Evolutionary conservation across 2,329 filamentous ascomycete genomes (phyloP).

Genomic region (Zymoseptoria pseudotritici): DNA sequence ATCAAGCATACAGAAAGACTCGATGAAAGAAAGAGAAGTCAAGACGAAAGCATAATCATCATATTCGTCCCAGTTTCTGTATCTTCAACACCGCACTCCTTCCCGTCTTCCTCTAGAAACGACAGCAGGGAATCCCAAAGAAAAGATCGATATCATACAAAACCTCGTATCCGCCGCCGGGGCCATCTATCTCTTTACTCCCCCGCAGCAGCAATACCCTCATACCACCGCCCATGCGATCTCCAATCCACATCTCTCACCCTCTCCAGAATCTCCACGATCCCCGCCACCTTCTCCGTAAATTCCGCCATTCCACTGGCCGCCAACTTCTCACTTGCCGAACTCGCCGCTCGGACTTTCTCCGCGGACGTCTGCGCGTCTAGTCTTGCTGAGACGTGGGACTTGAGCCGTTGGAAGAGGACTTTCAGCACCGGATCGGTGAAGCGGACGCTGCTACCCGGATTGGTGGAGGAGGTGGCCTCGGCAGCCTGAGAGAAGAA

Average conservation of each 20-base stretch:
- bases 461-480: not conserved
- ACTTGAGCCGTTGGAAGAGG: conserved; percentile 58
- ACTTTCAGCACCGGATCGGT: conserved; percentile 59
- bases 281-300: conserved; percentile 58
- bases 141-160: not conserved
- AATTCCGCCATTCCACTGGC: conserved; percentile 67
- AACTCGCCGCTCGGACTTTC: conserved; percentile 61
- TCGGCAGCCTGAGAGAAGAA: conserved; percentile 47
- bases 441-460: conserved; percentile 28
- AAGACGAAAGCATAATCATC: not conserved
- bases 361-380: conserved; percentile 61
- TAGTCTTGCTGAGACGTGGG: conserved; percentile 58
- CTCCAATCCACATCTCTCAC: conserved; percentile 61
- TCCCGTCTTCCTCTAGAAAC: not conserved
- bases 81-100: not conserved
- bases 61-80: not conserved
- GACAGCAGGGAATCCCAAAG: not conserved
- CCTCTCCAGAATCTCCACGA: conserved; percentile 60
- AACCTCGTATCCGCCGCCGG: too few species aligned
- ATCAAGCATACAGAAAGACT: not conserved
- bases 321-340: conserved; percentile 62
- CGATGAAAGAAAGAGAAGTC: not conserved
- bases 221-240: conserved; percentile 64
- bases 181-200: conserved; percentile 11
- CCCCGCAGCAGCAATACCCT: conserved; percentile 54